Evolutionary conservation across 805 yeast genomes (phyloP), one percentile per base, ranked within the genome.

Genomic region (Saccharomycopsis malanga): DNA sequence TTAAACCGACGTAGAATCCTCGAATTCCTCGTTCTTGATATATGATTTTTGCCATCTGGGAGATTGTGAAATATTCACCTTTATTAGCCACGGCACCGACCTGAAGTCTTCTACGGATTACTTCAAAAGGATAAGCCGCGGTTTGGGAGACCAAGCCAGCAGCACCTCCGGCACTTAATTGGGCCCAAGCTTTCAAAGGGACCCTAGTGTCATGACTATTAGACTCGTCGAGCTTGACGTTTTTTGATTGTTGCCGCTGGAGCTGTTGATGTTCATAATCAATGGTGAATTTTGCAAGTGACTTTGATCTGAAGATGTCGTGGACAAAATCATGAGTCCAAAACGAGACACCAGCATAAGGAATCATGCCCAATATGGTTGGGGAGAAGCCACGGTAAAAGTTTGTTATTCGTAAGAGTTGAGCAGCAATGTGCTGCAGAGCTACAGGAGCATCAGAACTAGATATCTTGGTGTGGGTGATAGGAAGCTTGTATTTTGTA

Each of bases 331-430:
- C 98, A 64, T 93, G 98, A 3, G 96, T 85, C 66, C 88, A 85
- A 59, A 93, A 93, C 3, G 96, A 86, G 3, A 91, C 97, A 9
- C 98, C 98, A 1, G 98, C 98, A 61, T 93, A 93, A 1, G 98
- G 98, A 20, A 93, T 72, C 95, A 93, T 89, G 9, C 98, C 98
- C 35, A 89, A 58, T 39, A 93, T 81, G 0, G 98, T 93, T 17
- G 98, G 96, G 5, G 84, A 76, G 64, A 91, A 93, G 2, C 98
- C 98, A 49, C 97, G 73, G 66, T 91, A 93, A 63, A 89, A 93
- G 66, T 89, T 91, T 44, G 76, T 66, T 10, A 76, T 53, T 64
- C 60, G 56, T 57, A 61, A 29, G 42, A n/a, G n/a, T n/a, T n/a
- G n/a, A n/a, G n/a, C n/a, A n/a, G n/a, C n/a, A n/a, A 35, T 27